Evolutionary conservation across 2,329 filamentous ascomycete species (phyloP).

Genomic region (Hypomyces perniciosus): DNA sequence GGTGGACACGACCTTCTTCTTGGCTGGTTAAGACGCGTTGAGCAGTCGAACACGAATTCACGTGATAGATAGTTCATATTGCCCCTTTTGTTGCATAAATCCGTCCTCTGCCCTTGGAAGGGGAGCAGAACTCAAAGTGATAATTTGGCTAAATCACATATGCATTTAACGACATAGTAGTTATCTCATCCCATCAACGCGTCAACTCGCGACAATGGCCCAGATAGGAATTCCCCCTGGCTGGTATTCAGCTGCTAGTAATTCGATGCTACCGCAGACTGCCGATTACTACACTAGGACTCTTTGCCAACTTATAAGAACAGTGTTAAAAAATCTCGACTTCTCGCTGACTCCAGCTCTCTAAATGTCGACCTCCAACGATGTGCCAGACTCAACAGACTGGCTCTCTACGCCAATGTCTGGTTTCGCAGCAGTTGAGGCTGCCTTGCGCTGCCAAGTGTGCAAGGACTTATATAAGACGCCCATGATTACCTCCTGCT

Average conservation of each 20-base stretch:
- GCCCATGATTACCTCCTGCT: slow-evolving; percentile 91
- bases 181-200: slow-evolving; percentile 3
- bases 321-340: background rate
- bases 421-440: slow-evolving; percentile 66
- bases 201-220: slow-evolving; percentile 6
- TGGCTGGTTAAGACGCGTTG: slow-evolving; percentile 6
- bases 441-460: slow-evolving; percentile 85
- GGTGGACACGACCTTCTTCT: background rate
- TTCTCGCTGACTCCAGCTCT: background rate
- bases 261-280: background rate
- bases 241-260: background rate
- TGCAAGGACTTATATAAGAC: slow-evolving; percentile 97
- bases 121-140: no score
- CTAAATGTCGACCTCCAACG: slow-evolving; percentile 14
- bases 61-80: slow-evolving; percentile 2
- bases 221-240: background rate
- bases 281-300: no score
- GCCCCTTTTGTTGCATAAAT: slow-evolving; percentile 3
- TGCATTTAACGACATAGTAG: background rate
- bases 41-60: slow-evolving; percentile 12
- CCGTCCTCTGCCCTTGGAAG: background rate
- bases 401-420: slow-evolving; percentile 69
- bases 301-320: no score
- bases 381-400: slow-evolving; percentile 73
- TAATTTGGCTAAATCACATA: background rate